These are phyloP conservation scores for Sporothrix brasiliensis DNA, from an alignment of 2,329 filamentous ascomycete species.

Conservation along the genomic window DNA sequence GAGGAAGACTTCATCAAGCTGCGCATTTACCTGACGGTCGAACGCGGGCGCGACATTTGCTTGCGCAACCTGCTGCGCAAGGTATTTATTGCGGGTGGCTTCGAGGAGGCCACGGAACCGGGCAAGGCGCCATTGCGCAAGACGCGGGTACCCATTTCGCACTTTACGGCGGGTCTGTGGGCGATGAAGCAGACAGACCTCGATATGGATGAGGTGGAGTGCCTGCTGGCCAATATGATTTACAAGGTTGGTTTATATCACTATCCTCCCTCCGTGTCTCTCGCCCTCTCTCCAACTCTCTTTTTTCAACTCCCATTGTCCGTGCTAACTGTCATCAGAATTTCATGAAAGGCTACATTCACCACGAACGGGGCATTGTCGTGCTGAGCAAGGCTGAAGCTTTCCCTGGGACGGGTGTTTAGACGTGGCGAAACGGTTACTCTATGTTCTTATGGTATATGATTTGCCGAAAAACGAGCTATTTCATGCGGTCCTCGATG, in stretches of 20 bases:
- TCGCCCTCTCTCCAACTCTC: not conserved
- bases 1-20: conserved; percentile 93
- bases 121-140: conserved; percentile 64
- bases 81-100: conserved; percentile 83
- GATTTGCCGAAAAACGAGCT: not conserved
- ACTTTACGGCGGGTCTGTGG: conserved; percentile 83
- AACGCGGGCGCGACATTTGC: conserved; percentile 87
- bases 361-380: conserved; percentile 83
- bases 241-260: conserved; percentile 73
- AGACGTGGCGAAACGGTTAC: not conserved
- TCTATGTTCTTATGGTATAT: not conserved
- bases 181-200: conserved; percentile 69
- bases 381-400: conserved; percentile 91
- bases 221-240: conserved; percentile 91
- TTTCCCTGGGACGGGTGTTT: conserved; percentile 85
- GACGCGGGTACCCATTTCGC: conserved; percentile 77
- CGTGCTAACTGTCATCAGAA: conserved; percentile 56
- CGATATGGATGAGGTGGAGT: conserved; percentile 93
- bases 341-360: conserved; percentile 97
- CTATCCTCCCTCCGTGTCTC: not conserved
- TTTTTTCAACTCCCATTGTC: not conserved
- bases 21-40: conserved; percentile 91
- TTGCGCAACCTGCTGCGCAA: conserved; percentile 89
- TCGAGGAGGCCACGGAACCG: conserved; percentile 73
- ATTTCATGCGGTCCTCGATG: not conserved